Percentiles rank a stretch among this genome's conserved stretches.
Conservation (phyloP, 2,329 filamentous ascomycete species). For the Cytospora piceicola region DNA sequence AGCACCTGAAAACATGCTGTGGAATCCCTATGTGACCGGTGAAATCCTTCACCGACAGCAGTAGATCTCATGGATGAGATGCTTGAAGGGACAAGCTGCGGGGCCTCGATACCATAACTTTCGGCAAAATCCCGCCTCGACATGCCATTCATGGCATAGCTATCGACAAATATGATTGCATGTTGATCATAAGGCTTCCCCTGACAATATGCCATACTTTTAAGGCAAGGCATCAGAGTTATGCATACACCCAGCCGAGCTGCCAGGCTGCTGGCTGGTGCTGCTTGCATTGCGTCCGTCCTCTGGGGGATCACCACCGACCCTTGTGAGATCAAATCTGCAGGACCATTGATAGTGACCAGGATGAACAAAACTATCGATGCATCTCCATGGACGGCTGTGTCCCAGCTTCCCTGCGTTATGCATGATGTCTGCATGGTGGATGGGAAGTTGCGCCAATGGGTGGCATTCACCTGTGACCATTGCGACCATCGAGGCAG, state of each 20-base stretch:
- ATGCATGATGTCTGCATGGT: constrained; percentile 32
- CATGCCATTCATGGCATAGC: constrained; percentile 1
- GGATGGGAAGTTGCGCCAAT: constrained; percentile 36
- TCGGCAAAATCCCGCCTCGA: constrained; percentile 27
- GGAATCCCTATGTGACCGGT: constrained; percentile 3
- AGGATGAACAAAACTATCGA: constrained; percentile 35
- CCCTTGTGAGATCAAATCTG: constrained; percentile 23
- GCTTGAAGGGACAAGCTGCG: constrained; percentile 17
- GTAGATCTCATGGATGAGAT: constrained; percentile 8
- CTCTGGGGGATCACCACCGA: constrained; percentile 31
- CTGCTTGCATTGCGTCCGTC: constrained; percentile 11
- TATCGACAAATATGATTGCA: neutral
- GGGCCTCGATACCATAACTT: constrained; percentile 26
- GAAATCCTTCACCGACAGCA: constrained; percentile 12
- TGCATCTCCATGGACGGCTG: constrained; percentile 27
- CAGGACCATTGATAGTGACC: constrained; percentile 24
- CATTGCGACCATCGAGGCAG: constrained; percentile 33
- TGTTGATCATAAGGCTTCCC: constrained; percentile 4
- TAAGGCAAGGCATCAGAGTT: constrained; percentile 12
- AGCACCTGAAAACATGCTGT: neutral
- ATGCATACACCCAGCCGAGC: constrained; percentile 22
- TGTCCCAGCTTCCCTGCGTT: constrained; percentile 27
- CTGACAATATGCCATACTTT: constrained; percentile 9
- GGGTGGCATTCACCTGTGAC: constrained; percentile 36
- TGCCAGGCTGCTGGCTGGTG: constrained; percentile 3